Evolutionary conservation across 2,329 filamentous ascomycete species (phyloP).

Genomic region (Sordariomycetes sp.): DNA sequence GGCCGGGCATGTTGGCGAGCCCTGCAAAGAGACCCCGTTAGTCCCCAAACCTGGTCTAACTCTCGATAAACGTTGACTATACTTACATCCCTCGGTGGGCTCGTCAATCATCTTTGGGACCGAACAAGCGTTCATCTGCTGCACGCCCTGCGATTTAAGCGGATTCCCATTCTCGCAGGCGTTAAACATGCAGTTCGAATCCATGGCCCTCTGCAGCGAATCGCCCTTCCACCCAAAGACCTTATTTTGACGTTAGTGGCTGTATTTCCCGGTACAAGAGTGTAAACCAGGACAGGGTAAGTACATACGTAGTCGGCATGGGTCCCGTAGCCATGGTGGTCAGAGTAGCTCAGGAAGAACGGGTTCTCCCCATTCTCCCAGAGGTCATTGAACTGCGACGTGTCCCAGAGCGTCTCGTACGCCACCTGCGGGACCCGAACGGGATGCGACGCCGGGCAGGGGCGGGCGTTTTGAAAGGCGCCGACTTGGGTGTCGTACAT

Average conservation of each 20-base stretch:
- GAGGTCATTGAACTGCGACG: constrained; percentile 19
- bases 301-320: constrained; percentile 21
- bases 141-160: constrained; percentile 1
- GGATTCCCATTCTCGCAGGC: constrained; percentile 17
- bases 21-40: background rate
- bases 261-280: too few relatives aligned
- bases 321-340: constrained; percentile 19
- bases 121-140: constrained; percentile 1
- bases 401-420: constrained; percentile 27
- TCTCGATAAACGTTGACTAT: background rate
- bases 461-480: constrained; percentile 14
- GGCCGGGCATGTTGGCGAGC: constrained; percentile 4
- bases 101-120: constrained; percentile 29
- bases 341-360: constrained; percentile 15
- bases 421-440: constrained; percentile 24
- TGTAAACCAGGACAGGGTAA: too few relatives aligned
- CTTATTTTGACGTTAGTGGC: background rate
- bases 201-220: constrained; percentile 15
- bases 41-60: background rate
- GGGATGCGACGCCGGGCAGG: constrained; percentile 21
- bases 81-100: constrained; percentile 28
- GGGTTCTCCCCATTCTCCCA: constrained; percentile 15
- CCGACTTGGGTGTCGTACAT: constrained; percentile 18
- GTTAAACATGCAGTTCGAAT: constrained; percentile 40
- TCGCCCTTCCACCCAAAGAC: constrained; percentile 21